Conservation (phyloP, 805 yeast species). For the Brettanomyces anomalus region DNA sequence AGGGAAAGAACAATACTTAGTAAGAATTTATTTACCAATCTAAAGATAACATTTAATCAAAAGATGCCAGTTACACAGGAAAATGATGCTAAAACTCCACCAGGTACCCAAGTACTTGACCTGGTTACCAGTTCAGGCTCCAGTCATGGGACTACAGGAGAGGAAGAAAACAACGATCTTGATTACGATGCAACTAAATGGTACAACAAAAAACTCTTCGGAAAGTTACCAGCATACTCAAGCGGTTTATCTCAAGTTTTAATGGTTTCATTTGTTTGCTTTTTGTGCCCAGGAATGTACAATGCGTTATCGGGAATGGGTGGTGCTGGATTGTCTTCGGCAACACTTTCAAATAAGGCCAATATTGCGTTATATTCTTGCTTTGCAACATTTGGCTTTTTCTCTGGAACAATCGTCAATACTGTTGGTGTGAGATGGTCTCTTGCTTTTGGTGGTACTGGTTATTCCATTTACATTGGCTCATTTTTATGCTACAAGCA, state of each 20-base stretch:
- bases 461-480: conserved; percentile 46
- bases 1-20: no score
- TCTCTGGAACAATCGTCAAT: conserved; percentile 48
- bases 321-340: conserved; percentile 33
- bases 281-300: conserved; percentile 43
- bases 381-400: conserved; percentile 49
- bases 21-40: no score
- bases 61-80: not conserved
- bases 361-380: conserved; percentile 45
- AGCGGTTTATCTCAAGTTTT: conserved; percentile 34
- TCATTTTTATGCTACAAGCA: conserved; percentile 41
- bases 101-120: not conserved
- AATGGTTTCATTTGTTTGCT: conserved; percentile 37
- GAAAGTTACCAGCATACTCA: conserved; percentile 29
- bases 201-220: conserved; percentile 29
- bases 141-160: not conserved
- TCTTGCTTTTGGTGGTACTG: conserved; percentile 44
- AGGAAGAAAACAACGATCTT: not conserved
- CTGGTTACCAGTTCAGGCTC: not conserved
- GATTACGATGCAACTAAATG: conserved; percentile 18
- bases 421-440: conserved; percentile 35
- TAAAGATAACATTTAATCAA: no score
- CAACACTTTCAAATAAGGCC: conserved; percentile 36
- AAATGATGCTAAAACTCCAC: not conserved
- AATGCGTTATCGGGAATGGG: conserved; percentile 44